Base-by-base conservation (phyloP, 352 stramenopile genomes). In the Pythium angustatum region DNA sequence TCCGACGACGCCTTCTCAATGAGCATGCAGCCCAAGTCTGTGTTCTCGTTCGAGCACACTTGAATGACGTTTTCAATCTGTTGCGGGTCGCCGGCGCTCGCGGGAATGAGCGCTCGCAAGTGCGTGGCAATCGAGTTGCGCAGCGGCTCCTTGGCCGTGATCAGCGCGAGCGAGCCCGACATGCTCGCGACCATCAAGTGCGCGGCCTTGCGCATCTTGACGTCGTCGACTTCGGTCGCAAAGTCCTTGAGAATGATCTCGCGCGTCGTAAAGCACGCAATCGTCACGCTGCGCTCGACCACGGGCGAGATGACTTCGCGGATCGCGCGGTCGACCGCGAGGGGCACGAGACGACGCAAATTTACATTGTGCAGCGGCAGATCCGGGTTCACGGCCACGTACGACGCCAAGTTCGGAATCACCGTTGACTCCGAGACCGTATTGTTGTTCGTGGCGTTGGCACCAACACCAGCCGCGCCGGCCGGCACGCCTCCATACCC, bases 241-340 rank as follows among this genome's bases (percentile, higher is more conserved):
- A 99, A 99, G 69, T 99, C 98, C 72, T 99, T 99, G 3, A 98
- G 81, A n/a, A 99, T 96, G 51, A 99, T 92, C 70, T 99, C 96
- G 33, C 87, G 85, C 24, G 96, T 98, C 8, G 98, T 99, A 63
- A 99, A 99, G 73, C 96, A 99, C 34, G 97, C 98, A 75, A 99
- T 99, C 6, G 96, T 99, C 22, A 99, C 97, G 69, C 94, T 98
- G 49, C 97, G 93, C 76, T 99, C 97, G 21, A 99, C 97, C 24
- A 99, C 97, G 8, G 97, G 96, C 68, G 98, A 97, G 57, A 99
- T 99, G 26, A 99, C 98, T 78, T 99, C 97, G 41, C 97, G 90
- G 75, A 99, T 99, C 6, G 97, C 97, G 54, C 96, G 85, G 73
- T 99, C 97, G 31, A 99, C 95, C 8, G 97, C 97, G 44, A 99